Base-by-base conservation (phyloP, 2,329 filamentous ascomycete species). In the Kalmusia sp. region DNA sequence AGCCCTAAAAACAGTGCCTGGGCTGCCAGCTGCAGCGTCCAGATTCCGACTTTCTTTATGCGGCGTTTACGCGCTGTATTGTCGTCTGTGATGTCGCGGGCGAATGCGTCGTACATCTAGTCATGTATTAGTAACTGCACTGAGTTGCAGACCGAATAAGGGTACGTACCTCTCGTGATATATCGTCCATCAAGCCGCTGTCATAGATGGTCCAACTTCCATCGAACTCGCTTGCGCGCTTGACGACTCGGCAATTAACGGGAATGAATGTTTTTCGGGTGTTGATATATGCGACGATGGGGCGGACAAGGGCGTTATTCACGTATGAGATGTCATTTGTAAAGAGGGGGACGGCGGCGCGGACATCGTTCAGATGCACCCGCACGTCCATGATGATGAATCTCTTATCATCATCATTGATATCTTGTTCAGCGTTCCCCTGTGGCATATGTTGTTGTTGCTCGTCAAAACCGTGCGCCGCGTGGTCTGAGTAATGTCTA, bases 281-380 rank as follows among this genome's bases (percentile, higher is more conserved):
- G 76, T 99, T 99, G 76, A 99, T 98, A 73, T 98, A 99, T 6
- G 95, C 95, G 34, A 99, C 93, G 56, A 99, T 99, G 14, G 95
- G 95, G 4, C 95, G 87, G 30, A 98, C 91, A 4, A 98, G 86
- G 1, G 95, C 92, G 73, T 96, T 96, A 76, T 97, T 98, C 67
- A 97, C 90, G 73, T 98, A 99, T 1, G 92, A 96, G 43, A 98
- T 85, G 69, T 97, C 90, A 14, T 86, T 88, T 1, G 90, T 96
- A 77, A 99, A 98, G 45, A 98, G 84, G 1, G 95, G 95, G 1
- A 99, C 93, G 2, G 90, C 88, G 24, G 95, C 95, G 63, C 92
- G 91, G 38, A 97, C 92, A 62, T 97, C 92, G 77, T 97, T 98
- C 57, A 99, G 85, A 69, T 97, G 90, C 56, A 98, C 88, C n/a